Evolutionary conservation across 2,329 filamentous ascomycete species (phyloP), one percentile per base, ranked within the genome.

Genomic region (Colletotrichum abscissum): DNA sequence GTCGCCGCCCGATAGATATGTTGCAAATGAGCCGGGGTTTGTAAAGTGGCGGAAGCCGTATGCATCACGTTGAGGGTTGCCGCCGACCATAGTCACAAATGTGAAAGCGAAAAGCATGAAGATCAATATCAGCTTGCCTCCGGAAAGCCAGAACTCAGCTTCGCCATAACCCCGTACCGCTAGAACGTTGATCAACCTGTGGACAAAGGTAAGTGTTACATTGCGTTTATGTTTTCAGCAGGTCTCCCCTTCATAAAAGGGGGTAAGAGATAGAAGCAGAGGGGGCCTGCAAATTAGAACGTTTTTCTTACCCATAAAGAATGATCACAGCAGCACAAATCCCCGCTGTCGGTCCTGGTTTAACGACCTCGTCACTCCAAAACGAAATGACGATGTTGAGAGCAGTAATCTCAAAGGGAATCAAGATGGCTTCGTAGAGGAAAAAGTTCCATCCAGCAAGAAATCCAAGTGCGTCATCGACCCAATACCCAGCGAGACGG

Each of bases 11-110:
- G 90, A 88, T 73, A 92, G 88, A 72, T 89, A 85, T 75, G 91
- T 87, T 12, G 87, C 88, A 62, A 93, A 93, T 1, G 91, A 83
- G 5, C 92, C 92, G 0, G 90, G 90, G 3, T 86, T 77, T 14
- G 85, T 87, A 92, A 92, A 93, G 78, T 92, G 91, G 22, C 92
- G 86, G 79, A 95, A 95, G 24, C 93, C 93, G 78, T 91, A 94
- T 1, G 90, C 86, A 77, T 93, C 92, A 60, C 89, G 84, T 6
- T 90, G 79, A 0, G 94, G 94, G 76, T 95, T 95, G 35, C 92
- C 94, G 46, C 93, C 94, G 8, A 94, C 85, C 92, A 95, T 95
- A 62, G 91, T 92, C 76, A 96, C 87, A 78, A 96, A 93, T n/a
- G 94, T 95, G 82, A 93, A 95, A 78, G 87, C 83, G 80, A 94